A percentile compares a stretch with the other conserved stretches of the same genome.
These are phyloP conservation scores for Boletellus ananiceps DNA, from an alignment of 768 basidiomycete genomes.

Conservation along the genomic window DNA sequence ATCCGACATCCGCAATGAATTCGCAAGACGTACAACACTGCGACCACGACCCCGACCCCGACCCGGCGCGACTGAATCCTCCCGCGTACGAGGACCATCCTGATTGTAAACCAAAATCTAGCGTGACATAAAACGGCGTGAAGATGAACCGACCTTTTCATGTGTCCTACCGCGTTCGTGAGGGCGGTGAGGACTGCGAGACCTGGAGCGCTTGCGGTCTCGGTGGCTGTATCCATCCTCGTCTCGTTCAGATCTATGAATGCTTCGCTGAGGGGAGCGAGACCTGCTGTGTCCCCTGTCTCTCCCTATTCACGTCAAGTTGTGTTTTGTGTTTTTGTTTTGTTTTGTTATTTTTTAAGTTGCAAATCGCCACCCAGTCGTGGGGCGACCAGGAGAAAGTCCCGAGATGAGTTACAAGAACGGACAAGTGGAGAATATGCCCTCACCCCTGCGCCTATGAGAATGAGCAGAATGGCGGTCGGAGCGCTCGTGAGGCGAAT, in stretches of 20 bases:
- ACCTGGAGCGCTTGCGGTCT: conserved; percentile 21
- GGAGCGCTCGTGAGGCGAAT: conserved; percentile 8
- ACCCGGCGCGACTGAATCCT: conserved; percentile 1
- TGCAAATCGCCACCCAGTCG: conserved; percentile 15
- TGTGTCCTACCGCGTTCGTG: conserved; percentile 3
- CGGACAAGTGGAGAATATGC: not conserved
- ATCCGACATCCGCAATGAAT: not conserved
- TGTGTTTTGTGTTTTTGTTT: conserved; percentile 1
- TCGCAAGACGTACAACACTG: conserved; percentile 27
- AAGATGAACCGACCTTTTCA: conserved; percentile 2
- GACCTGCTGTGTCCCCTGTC: conserved; percentile 22
- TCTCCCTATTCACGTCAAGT: conserved; percentile 11
- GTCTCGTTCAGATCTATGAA: conserved; percentile 7
- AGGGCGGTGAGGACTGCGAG: conserved; percentile 14
- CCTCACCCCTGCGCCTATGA: conserved; percentile 24
- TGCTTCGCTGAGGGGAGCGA: conserved; percentile 20
- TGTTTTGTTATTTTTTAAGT: not conserved
- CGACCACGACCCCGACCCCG: conserved; percentile 17
- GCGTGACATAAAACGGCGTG: not conserved
- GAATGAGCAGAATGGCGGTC: conserved; percentile 6
- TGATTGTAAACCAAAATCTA: conserved; percentile 5
- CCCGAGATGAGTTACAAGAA: conserved; percentile 21
- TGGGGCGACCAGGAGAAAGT: conserved; percentile 25
- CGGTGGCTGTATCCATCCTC: conserved; percentile 5
- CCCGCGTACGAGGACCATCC: conserved; percentile 1